A percentile compares a stretch with the other conserved stretches of the same genome.
Evolutionary conservation across 305 asterid genomes (phyloP).

Genomic region (Fraxinus floribunda): DNA sequence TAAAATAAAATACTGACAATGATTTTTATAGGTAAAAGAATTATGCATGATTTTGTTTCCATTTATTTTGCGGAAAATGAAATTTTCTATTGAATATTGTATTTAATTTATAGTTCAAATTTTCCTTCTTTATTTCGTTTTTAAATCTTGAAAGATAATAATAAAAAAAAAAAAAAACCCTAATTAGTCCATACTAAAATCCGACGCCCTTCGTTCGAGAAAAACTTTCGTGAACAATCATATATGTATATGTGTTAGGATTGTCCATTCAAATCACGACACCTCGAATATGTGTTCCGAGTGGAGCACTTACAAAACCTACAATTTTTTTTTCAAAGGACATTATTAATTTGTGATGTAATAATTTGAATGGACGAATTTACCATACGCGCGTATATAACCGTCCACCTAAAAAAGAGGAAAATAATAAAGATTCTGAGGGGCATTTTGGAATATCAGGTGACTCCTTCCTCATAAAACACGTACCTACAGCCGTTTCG

Average conservation of each 20-base stretch:
- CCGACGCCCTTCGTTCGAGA: neutral
- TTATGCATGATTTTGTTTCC: neutral
- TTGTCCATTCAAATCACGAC: neutral
- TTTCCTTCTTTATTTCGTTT: neutral
- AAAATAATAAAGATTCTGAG: neutral
- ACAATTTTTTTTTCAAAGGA: too few species aligned
- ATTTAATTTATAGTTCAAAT: neutral
- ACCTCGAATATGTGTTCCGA: neutral
- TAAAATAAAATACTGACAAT: neutral
- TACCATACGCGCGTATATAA: neutral
- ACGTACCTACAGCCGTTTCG: conserved; percentile 1
- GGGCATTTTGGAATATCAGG: conserved; percentile 1
- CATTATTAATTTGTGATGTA: neutral
- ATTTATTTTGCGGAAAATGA: neutral
- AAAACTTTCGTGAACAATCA: neutral
- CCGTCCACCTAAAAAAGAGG: neutral
- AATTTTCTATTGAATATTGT: neutral
- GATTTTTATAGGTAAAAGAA: neutral
- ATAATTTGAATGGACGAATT: neutral
- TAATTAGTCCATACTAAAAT: neutral
- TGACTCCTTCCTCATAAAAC: neutral
- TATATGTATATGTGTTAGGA: neutral
- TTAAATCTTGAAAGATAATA: neutral
- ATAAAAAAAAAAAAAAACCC: neutral
- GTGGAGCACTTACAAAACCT: neutral